Evolutionary conservation across 2,329 filamentous ascomycete species (phyloP).

Genomic region (Periconia macrospinosa): DNA sequence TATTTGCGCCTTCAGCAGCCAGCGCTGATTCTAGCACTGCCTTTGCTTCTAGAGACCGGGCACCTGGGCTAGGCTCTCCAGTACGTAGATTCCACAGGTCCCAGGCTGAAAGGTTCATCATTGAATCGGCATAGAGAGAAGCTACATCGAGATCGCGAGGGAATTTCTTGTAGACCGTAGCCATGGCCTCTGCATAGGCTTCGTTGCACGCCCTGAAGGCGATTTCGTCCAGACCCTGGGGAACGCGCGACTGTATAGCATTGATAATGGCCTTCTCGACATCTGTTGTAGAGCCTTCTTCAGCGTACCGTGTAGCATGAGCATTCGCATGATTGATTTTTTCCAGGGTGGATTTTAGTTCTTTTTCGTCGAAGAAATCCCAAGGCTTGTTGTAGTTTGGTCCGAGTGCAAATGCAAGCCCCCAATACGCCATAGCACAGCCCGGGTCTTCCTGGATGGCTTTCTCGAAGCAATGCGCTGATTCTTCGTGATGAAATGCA

Average conservation of each 20-base stretch:
- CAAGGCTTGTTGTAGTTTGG: conserved; percentile 83
- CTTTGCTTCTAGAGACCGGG: conserved; percentile 63
- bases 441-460: conserved; percentile 58
- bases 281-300: conserved; percentile 42
- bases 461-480: conserved; percentile 63
- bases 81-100: conserved; percentile 64
- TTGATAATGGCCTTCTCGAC: conserved; percentile 65
- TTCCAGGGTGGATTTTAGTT: conserved; percentile 56
- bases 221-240: conserved; percentile 46
- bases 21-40: conserved; percentile 62
- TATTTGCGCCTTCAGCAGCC: conserved; percentile 48
- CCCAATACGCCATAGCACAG: conserved; percentile 70
- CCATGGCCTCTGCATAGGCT: conserved; percentile 65
- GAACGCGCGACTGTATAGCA: conserved; percentile 56
- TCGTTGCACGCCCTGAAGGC: conserved; percentile 58
- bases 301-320: conserved; percentile 42
- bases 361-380: conserved; percentile 67
- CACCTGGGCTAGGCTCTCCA: conserved; percentile 57
- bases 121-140: conserved; percentile 63
- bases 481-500: conserved; percentile 76
- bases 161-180: conserved; percentile 55
- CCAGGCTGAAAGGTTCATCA: conserved; percentile 70
- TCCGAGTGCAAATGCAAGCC: conserved; percentile 67
- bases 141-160: conserved; percentile 64
- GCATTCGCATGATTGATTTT: conserved; percentile 52